Evolutionary conservation across 2,329 filamentous ascomycete genomes (phyloP).

Genomic region (Zasmidium angulare): DNA sequence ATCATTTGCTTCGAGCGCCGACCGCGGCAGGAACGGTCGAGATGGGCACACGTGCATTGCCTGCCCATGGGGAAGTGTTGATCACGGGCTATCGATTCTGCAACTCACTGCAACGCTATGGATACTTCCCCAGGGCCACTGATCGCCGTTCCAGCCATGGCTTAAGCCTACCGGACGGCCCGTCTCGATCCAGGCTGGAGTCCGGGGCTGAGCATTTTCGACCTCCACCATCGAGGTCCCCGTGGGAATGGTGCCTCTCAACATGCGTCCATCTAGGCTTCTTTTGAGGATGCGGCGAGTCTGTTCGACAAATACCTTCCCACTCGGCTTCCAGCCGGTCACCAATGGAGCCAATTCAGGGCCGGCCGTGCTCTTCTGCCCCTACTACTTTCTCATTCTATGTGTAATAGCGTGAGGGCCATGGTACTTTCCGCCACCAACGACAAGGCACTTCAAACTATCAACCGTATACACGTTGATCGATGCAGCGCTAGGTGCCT

Average conservation of each 20-base stretch:
- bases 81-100: background rate
- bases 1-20: background rate
- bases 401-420: background rate
- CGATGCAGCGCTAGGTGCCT: background rate
- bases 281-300: too few species aligned
- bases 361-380: too few species aligned
- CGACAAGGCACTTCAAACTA: background rate
- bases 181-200: background rate
- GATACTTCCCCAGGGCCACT: background rate
- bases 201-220: background rate
- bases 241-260: too few species aligned
- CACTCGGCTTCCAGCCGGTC: background rate
- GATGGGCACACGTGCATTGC: background rate
- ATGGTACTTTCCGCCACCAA: background rate
- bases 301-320: too few species aligned
- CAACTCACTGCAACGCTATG: background rate
- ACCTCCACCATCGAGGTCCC: background rate
- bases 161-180: background rate
- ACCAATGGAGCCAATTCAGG: background rate
- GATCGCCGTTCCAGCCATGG: background rate
- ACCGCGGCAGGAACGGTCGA: background rate
- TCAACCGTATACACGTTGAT: background rate
- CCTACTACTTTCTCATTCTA: background rate
- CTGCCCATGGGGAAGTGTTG: background rate
- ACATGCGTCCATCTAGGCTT: too few species aligned